Percentiles rank a stretch among this genome's conserved stretches.
These are phyloP conservation scores for Sugiyamaella pinicola DNA, from an alignment of 1,139 yeast species.

Conservation along the genomic window DNA sequence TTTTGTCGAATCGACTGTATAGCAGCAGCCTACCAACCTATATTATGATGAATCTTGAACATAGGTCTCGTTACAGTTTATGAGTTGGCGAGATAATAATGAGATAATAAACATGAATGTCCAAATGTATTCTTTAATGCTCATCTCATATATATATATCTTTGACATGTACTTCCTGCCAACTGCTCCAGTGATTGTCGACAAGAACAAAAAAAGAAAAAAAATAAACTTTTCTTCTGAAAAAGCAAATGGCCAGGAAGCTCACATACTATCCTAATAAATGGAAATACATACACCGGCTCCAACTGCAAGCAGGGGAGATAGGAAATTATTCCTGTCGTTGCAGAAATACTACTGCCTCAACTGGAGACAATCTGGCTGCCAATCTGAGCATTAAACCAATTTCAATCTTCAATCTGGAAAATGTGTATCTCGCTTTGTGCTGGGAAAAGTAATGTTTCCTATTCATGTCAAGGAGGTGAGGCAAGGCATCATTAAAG, in stretches of 20 bases:
- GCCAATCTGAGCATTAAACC: slow-evolving; percentile 19
- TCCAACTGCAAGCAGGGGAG: slow-evolving; percentile 15
- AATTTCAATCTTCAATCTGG: slow-evolving; percentile 21
- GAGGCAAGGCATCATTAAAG: slow-evolving; percentile 1
- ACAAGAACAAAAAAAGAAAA: neutral
- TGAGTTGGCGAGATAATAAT: neutral
- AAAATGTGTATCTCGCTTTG: slow-evolving; percentile 22
- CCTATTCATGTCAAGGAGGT: slow-evolving; percentile 13
- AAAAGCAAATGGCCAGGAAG: neutral
- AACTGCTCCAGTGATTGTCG: neutral
- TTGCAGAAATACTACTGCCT: slow-evolving; percentile 10
- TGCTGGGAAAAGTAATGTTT: slow-evolving; percentile 1
- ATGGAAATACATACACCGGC: slow-evolving; percentile 2
- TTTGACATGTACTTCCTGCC: neutral
- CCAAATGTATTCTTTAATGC: neutral
- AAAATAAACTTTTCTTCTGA: neutral
- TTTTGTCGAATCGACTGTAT: neutral
- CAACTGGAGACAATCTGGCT: slow-evolving; percentile 17
- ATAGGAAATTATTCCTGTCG: slow-evolving; percentile 11
- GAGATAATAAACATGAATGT: neutral
- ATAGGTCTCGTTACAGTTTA: neutral
- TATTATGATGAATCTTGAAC: no score
- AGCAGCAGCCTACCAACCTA: no score
- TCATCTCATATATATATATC: slow-evolving; percentile 2
- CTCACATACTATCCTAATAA: neutral